Evolutionary conservation across 306 rosid genomes (phyloP).

Genomic region (Pyrus communis): DNA sequence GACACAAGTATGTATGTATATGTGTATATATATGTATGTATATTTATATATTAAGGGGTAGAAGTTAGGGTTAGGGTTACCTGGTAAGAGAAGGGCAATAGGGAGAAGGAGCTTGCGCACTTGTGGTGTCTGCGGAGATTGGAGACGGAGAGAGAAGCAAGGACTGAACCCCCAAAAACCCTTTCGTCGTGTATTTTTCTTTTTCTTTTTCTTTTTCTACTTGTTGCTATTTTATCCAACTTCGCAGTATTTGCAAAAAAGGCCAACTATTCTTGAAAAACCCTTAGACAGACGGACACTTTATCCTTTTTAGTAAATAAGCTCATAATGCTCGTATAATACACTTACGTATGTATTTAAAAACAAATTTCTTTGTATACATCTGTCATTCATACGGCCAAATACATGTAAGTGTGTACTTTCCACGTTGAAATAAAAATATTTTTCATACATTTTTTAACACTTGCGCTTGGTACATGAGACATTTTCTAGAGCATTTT

Average conservation of each 20-base stretch:
- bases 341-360: no score
- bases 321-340: no score
- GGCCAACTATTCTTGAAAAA: not conserved
- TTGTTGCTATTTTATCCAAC: not conserved
- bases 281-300: no score
- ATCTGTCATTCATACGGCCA: no score
- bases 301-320: no score
- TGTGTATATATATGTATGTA: not conserved
- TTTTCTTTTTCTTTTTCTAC: not conserved
- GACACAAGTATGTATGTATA: not conserved
- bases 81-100: not conserved
- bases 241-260: not conserved
- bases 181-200: not conserved
- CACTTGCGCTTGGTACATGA: no score
- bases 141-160: not conserved
- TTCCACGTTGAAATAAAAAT: no score
- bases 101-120: not conserved
- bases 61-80: not conserved
- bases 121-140: not conserved
- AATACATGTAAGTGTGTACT: no score
- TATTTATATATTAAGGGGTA: not conserved
- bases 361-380: no score
- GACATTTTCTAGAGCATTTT: no score
- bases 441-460: no score
- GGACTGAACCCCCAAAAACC: not conserved